Conservation (phyloP, 208 protist species). For the Crithidia expoeki region DNA sequence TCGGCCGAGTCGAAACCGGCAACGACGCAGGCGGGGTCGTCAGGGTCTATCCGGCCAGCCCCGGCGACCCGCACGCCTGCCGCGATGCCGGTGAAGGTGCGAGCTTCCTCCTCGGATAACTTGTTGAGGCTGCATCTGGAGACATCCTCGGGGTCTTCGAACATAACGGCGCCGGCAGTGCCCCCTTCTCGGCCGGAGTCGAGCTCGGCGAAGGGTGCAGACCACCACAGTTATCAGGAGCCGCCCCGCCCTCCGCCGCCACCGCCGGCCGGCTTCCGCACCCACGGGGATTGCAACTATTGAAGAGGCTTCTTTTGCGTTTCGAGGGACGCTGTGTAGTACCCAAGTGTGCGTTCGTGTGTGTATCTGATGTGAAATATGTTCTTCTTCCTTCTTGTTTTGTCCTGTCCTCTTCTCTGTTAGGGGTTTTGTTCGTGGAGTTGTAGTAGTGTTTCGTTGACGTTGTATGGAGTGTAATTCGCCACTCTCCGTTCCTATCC, state of each 20-base stretch:
- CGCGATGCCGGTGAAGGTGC: background rate
- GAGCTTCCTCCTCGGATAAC: slow-evolving; percentile 9
- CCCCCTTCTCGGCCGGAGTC: slow-evolving; percentile 24
- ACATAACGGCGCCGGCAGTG: slow-evolving; percentile 1
- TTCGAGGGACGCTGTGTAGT: background rate
- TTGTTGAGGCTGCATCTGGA: slow-evolving; percentile 7
- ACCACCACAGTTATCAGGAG: background rate
- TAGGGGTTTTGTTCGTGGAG: background rate
- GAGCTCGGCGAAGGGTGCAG: background rate
- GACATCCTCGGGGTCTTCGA: background rate
- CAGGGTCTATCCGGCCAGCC: background rate
- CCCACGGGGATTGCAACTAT: slow-evolving; percentile 12
- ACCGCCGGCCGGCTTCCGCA: slow-evolving; percentile 2
- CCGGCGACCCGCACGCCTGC: background rate
- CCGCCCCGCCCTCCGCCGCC: slow-evolving; percentile 11
- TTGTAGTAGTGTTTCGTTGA: no score
- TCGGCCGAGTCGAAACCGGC: background rate
- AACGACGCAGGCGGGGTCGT: background rate
- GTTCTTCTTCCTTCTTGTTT: background rate
- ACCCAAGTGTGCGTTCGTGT: background rate
- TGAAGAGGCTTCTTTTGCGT: background rate
- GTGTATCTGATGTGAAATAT: no score
- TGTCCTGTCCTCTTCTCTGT: background rate
- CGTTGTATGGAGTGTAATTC: no score
- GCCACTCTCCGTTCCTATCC: background rate